These are phyloP conservation scores for Suillus weaverae DNA, from an alignment of 768 basidiomycete genomes.

Conservation along the genomic window DNA sequence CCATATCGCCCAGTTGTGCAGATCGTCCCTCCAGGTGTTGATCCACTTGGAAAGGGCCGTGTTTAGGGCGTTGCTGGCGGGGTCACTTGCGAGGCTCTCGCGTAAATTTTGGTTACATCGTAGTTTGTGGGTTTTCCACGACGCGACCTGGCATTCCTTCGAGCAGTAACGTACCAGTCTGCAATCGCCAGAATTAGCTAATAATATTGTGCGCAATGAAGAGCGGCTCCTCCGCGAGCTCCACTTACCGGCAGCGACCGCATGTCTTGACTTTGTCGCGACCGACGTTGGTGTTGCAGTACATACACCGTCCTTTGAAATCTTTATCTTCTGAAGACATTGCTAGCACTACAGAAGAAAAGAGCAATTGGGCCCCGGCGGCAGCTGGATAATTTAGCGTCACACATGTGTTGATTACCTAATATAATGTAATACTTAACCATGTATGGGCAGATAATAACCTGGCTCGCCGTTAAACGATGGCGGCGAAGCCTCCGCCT, in stretches of 20 bases:
- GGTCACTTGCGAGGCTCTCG: slow-evolving; percentile 15
- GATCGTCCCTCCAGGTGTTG: slow-evolving; percentile 21
- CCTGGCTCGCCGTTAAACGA: slow-evolving; percentile 29
- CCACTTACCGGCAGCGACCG: slow-evolving; percentile 23
- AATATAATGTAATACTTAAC: neutral
- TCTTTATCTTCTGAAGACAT: slow-evolving; percentile 12
- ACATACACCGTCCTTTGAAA: slow-evolving; percentile 27
- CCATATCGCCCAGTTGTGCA: slow-evolving; percentile 19
- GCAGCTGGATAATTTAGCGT: neutral
- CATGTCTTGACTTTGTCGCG: slow-evolving; percentile 27
- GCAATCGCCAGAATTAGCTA: neutral
- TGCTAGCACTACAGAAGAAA: neutral
- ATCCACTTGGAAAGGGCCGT: slow-evolving; percentile 27
- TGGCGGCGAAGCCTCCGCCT: slow-evolving; percentile 66
- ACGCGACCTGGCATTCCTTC: slow-evolving; percentile 27
- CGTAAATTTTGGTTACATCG: slow-evolving; percentile 16
- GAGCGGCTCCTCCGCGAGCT: neutral
- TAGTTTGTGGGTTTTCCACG: slow-evolving; percentile 30
- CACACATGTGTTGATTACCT: neutral
- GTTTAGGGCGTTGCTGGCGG: slow-evolving; percentile 19
- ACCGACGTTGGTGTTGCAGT: slow-evolving; percentile 22
- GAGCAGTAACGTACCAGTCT: slow-evolving; percentile 33
- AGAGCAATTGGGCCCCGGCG: neutral
- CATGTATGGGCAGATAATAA: neutral
- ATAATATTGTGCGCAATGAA: neutral